A percentile compares a stretch with the other conserved stretches of the same genome.
Conservation (phyloP, 345 rosid species). For the Geranium brycei region DNA sequence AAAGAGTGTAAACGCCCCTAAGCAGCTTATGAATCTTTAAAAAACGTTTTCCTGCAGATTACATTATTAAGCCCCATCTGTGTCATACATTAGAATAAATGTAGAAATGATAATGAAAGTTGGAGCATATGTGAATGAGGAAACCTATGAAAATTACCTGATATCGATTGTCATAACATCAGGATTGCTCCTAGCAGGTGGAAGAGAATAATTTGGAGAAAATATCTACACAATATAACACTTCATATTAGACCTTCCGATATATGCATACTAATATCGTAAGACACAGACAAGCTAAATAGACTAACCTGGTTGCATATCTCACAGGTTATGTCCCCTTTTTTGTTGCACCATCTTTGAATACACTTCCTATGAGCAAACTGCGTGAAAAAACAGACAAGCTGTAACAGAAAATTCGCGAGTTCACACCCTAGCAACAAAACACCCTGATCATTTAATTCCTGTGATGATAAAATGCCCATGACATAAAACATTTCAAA, state of each 20-base stretch:
- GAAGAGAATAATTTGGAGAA: slow-evolving; percentile 53
- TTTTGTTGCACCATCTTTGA: slow-evolving; percentile 64
- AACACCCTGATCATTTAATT: not conserved
- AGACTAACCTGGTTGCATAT: slow-evolving; percentile 43
- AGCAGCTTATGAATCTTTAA: too few species aligned
- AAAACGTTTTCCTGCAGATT: too few species aligned
- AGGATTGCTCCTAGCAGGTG: slow-evolving; percentile 27
- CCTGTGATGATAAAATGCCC: not conserved
- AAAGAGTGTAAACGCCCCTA: too few species aligned
- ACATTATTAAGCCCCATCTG: too few species aligned
- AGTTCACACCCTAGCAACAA: not conserved
- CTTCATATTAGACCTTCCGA: not conserved
- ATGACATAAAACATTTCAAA: not conserved
- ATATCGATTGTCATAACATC: slow-evolving; percentile 46
- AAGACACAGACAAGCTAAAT: not conserved
- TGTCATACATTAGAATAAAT: too few species aligned
- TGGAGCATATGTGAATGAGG: not conserved
- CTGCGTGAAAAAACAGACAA: slow-evolving; percentile 14
- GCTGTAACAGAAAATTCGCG: slow-evolving; percentile 1
- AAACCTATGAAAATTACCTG: slow-evolving; percentile 23
- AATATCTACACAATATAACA: slow-evolving; percentile 26
- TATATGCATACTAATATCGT: not conserved
- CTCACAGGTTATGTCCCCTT: slow-evolving; percentile 54
- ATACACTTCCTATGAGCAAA: slow-evolving; percentile 67
- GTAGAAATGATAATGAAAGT: not conserved